Evolutionary conservation across 805 yeast genomes (phyloP).

Genomic region (Nakazawaea pomicola): DNA sequence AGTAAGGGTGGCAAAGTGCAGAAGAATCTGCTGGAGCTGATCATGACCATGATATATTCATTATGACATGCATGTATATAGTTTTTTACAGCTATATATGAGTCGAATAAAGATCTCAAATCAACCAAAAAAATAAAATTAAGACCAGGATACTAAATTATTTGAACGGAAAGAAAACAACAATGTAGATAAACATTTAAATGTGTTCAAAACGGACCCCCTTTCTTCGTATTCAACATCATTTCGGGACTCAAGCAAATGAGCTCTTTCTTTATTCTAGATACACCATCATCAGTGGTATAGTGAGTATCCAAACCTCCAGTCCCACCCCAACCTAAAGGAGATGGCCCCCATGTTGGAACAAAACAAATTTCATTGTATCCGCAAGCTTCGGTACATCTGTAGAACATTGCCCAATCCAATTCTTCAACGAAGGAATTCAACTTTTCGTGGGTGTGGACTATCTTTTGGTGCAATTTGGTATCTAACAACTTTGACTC

Average conservation of each 20-base stretch:
- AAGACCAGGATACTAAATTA: background rate
- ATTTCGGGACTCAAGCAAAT: conserved; percentile 6
- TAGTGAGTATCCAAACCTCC: conserved; percentile 2
- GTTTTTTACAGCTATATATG: too few relatives aligned
- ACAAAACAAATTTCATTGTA: conserved; percentile 48
- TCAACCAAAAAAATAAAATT: too few relatives aligned
- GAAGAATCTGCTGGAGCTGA: too few relatives aligned
- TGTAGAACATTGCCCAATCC: conserved; percentile 38
- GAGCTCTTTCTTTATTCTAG: conserved; percentile 6
- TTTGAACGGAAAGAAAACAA: background rate
- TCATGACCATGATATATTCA: too few relatives aligned
- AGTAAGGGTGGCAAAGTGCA: too few relatives aligned
- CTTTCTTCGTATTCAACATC: background rate
- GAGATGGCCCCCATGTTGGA: conserved; percentile 60
- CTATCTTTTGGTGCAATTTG: conserved; percentile 18
- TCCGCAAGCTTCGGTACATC: conserved; percentile 37
- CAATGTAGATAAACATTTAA: too few relatives aligned
- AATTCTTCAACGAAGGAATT: conserved; percentile 23
- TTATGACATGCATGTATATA: too few relatives aligned
- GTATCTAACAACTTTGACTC: conserved; percentile 10
- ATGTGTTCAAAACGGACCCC: background rate
- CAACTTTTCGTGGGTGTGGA: conserved; percentile 5
- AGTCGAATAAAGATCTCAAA: too few relatives aligned
- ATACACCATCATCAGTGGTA: background rate
- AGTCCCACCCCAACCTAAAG: conserved; percentile 36